Percentiles rank a stretch among this genome's conserved stretches.
These are phyloP conservation scores for Calonectria leucothoes DNA, from an alignment of 2,329 filamentous ascomycete genomes.

Conservation along the genomic window DNA sequence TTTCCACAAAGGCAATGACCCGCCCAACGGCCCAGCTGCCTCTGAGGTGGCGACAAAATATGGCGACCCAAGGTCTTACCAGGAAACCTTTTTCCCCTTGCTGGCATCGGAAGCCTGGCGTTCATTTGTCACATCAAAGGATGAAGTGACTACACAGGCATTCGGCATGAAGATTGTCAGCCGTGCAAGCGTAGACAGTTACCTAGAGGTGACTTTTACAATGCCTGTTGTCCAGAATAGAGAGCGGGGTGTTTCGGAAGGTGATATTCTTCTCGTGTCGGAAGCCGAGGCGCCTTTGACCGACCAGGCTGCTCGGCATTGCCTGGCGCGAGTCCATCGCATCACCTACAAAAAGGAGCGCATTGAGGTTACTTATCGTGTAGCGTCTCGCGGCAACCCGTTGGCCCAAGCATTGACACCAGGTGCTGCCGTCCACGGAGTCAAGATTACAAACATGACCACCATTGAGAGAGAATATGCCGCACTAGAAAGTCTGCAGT, in stretches of 20 bases:
- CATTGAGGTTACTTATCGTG: slow-evolving; percentile 87
- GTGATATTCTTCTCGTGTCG: slow-evolving; percentile 90
- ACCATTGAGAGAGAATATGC: slow-evolving; percentile 97
- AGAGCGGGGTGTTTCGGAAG: slow-evolving; percentile 80
- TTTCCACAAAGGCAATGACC: slow-evolving; percentile 88
- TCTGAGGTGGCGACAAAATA: slow-evolving; percentile 83
- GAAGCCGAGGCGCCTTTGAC: slow-evolving; percentile 77
- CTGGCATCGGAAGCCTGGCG: slow-evolving; percentile 96
- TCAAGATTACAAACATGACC: slow-evolving; percentile 92
- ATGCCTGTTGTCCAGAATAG: slow-evolving; percentile 78
- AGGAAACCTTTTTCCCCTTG: slow-evolving; percentile 89
- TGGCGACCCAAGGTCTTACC: slow-evolving; percentile 80
- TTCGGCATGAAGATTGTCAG: slow-evolving; percentile 91
- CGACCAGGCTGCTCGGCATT: slow-evolving; percentile 76
- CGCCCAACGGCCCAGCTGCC: slow-evolving; percentile 81
- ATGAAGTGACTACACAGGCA: slow-evolving; percentile 82
- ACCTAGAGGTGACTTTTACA: slow-evolving; percentile 89
- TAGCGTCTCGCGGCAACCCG: slow-evolving; percentile 75
- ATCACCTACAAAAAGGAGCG: slow-evolving; percentile 84
- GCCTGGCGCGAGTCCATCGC: slow-evolving; percentile 85
- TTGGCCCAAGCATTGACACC: slow-evolving; percentile 74
- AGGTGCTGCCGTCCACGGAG: slow-evolving; percentile 75
- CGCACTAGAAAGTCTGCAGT: slow-evolving; percentile 88
- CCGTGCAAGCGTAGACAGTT: slow-evolving; percentile 90
- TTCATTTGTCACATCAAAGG: slow-evolving; percentile 88